Conservation (phyloP, 169 alveolate genomes). For the Plasmodium adleri region DNA sequence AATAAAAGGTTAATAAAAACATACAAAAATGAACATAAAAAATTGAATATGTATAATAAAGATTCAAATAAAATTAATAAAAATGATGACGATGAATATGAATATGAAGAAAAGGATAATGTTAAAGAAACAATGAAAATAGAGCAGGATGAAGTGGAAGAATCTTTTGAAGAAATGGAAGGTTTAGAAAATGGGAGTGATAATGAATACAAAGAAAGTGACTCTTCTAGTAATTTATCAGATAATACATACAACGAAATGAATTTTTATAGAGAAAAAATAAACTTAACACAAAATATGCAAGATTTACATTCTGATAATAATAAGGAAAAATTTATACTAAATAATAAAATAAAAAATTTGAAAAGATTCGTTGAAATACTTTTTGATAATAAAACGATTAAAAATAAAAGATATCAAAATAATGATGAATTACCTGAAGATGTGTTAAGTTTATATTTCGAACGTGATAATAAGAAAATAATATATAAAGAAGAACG, state of each 20-base stretch:
- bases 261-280: constrained; percentile 56
- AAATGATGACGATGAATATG: background rate
- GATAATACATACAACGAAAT: constrained; percentile 35
- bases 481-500: constrained; percentile 27
- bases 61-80: background rate
- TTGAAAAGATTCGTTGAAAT: constrained; percentile 35
- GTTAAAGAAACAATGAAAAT: background rate
- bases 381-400: background rate
- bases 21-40: background rate
- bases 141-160: background rate
- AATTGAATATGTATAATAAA: background rate
- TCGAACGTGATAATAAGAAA: constrained; percentile 25
- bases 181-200: constrained; percentile 14
- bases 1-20: background rate
- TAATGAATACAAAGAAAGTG: constrained; percentile 7
- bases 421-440: background rate
- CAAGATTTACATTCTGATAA: background rate
- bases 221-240: constrained; percentile 37
- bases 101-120: background rate
- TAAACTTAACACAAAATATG: constrained; percentile 10
- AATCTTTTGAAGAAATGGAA: constrained; percentile 1
- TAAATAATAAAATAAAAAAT: constrained; percentile 27
- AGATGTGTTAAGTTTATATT: constrained; percentile 13
- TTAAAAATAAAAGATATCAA: constrained; percentile 13
- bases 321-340: background rate